Percentiles rank a stretch among this genome's conserved stretches.
phyloP scores from a whole-genome alignment of 768 basidiomycete species.

The Podaxis sp. region DNA sequence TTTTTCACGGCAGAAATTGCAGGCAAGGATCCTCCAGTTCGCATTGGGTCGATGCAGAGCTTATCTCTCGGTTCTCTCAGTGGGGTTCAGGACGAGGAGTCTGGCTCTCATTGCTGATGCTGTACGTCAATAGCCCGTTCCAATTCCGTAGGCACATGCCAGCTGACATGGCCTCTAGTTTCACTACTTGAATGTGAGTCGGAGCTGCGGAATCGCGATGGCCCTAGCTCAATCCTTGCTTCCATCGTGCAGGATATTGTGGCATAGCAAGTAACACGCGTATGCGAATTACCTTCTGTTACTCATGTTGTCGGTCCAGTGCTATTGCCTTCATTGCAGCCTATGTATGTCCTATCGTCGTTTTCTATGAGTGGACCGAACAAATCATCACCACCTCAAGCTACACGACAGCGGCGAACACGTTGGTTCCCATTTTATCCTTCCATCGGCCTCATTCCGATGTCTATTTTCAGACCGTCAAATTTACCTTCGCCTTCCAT shows the following conservation, averaged over 20 bases:
- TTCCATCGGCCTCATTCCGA: conserved; percentile 7
- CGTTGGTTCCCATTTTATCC: conserved; percentile 22
- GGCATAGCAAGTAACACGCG: conserved; percentile 32
- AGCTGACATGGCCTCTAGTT: conserved; percentile 30
- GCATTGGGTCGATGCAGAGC: background rate
- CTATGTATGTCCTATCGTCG: conserved; percentile 28
- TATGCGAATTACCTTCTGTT: background rate
- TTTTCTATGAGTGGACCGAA: conserved; percentile 8
- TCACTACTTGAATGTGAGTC: conserved; percentile 48
- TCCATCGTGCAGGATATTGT: conserved; percentile 34
- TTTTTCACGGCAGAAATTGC: conserved; percentile 50
- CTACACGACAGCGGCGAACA: conserved; percentile 40
- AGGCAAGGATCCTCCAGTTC: conserved; percentile 23
- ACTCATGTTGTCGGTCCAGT: conserved; percentile 18
- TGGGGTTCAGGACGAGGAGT: conserved; percentile 53
- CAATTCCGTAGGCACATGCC: background rate
- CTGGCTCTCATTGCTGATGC: conserved; percentile 54
- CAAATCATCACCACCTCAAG: conserved; percentile 20
- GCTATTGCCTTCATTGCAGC: conserved; percentile 43
- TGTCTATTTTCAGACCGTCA: conserved; percentile 30
- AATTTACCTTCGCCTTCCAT: conserved; percentile 53
- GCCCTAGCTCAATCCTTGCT: background rate
- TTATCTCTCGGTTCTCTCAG: conserved; percentile 20
- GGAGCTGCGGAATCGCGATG: conserved; percentile 9
- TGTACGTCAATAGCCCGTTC: conserved; percentile 27